Conservation (phyloP, 352 stramenopile genomes). For the Hyaloperonospora arabidopsidis region DNA sequence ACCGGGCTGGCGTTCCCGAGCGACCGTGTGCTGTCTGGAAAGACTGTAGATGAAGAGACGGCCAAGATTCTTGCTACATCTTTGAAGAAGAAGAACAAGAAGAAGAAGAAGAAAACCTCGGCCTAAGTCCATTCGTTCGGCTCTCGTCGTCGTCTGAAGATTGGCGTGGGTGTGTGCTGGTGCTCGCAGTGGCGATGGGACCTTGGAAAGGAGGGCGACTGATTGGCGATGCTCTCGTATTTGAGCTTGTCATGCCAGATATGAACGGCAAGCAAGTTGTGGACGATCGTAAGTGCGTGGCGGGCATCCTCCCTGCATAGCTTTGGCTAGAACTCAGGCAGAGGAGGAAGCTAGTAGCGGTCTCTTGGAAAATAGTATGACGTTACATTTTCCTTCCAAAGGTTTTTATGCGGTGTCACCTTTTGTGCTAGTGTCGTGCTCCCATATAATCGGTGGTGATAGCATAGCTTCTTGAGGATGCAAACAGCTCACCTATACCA, state of each 20-base stretch:
- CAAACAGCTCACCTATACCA: neutral
- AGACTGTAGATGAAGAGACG: conserved; percentile 89
- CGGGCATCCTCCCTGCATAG: neutral
- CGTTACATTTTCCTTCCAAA: conserved; percentile 29
- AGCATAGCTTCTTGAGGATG: no score
- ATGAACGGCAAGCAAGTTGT: conserved; percentile 23
- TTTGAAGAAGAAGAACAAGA: conserved; percentile 95
- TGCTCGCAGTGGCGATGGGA: no score
- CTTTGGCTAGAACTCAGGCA: conserved; percentile 24
- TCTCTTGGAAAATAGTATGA: conserved; percentile 44
- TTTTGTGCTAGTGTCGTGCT: no score
- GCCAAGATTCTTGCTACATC: conserved; percentile 85
- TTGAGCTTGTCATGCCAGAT: conserved; percentile 15
- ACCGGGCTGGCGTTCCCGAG: conserved; percentile 89
- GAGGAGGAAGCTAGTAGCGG: conserved; percentile 26
- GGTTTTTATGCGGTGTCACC: neutral
- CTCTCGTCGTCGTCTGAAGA: no score
- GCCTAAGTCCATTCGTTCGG: conserved; percentile 20
- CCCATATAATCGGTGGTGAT: no score
- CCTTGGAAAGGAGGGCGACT: no score
- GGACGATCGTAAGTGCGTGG: conserved; percentile 11
- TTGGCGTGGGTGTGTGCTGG: no score
- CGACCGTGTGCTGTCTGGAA: conserved; percentile 89
- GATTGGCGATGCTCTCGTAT: conserved; percentile 14
- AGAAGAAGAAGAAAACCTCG: conserved; percentile 84